Base-by-base conservation (phyloP, 306 rosid species). In the Trichosanthes cucumerina region DNA sequence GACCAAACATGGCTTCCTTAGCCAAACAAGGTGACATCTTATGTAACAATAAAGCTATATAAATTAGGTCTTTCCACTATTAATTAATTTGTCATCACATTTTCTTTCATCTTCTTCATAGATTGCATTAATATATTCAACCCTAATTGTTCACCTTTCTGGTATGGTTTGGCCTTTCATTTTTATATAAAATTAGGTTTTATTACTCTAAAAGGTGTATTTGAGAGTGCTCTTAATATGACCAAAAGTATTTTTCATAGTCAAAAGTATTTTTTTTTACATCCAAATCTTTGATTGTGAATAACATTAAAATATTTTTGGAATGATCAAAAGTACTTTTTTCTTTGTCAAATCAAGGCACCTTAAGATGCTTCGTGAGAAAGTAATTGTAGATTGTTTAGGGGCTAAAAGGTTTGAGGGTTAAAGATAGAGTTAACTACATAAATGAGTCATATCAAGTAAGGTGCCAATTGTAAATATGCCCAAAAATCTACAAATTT, bases 21-120 rank as follows among this genome's bases (percentile, higher is more conserved):
- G 75, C 75, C 75, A 68, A 21, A 41, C 5, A 68, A 39, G 33
- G 53, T 68, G 75, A 68, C 10, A 41, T 21, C 75, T 68, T 68
- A 68, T 68, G 75, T 68, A 41, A 68, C 24, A 11, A 50, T 66
- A 39, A 38, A n/a, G 49, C 16, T 19, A 23, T 38, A n/a, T 21
- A 21, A 41, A 41, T 68, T 68, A 68, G 75, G 75, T 68, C 10
- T 68, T 68, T 68, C 75, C 75, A 39, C 75, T 68, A 21, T 68
- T 43, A 21, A 41, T 39, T 65, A 18, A 36, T 43, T 43, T 65
- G 8, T 65, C 26, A 38, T 38, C 13, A 38, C 49, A 38, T 18
- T 65, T 19, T 68, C 28, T 14, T 5, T 68, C 39, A 15, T 68
- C 13, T 12, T 39, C 28, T 38, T 66, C 9, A 39, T 39, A 66